A percentile compares a stretch with the other conserved stretches of the same genome.
Evolutionary conservation across 495 filamentous ascomycete species (phyloP).

Genomic region (Penicillium riverlandense): DNA sequence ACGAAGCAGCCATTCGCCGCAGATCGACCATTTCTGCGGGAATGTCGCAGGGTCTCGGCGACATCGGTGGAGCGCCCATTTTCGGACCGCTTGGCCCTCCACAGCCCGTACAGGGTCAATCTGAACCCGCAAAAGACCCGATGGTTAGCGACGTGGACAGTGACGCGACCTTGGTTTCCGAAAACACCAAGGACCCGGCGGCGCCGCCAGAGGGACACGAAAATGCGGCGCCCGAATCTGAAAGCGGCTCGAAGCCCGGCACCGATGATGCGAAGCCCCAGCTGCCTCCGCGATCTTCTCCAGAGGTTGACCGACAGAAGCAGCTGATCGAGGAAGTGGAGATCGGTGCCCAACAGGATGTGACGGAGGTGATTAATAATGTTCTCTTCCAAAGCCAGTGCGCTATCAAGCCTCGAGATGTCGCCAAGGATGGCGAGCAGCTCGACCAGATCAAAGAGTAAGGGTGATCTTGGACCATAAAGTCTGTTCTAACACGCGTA

Average conservation of each 20-base stretch:
- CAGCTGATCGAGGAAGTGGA: conserved; percentile 49
- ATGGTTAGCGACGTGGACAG: conserved; percentile 31
- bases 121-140: conserved; percentile 6
- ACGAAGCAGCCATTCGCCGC: conserved; percentile 50
- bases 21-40: conserved; percentile 43
- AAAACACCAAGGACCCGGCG: conserved; percentile 28
- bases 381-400: conserved; percentile 84
- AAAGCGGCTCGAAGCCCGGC: conserved; percentile 1
- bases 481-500: too few species aligned
- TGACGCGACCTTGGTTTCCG: conserved; percentile 47
- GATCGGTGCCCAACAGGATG: conserved; percentile 74
- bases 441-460: conserved; percentile 67
- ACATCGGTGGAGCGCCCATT: conserved; percentile 45
- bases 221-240: conserved; percentile 7
- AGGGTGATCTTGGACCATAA: conserved; percentile 10
- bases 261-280: conserved; percentile 17
- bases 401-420: conserved; percentile 61
- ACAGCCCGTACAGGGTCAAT: conserved; percentile 14
- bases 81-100: conserved; percentile 44
- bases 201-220: conserved; percentile 5
- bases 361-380: conserved; percentile 90
- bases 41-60: conserved; percentile 36
- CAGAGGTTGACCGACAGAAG: conserved; percentile 27
- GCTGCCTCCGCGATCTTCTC: conserved; percentile 39
- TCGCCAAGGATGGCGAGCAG: conserved; percentile 64